Evolutionary conservation across 2,329 filamentous ascomycete species (phyloP).

Genomic region (Apiospora pterosperma): DNA sequence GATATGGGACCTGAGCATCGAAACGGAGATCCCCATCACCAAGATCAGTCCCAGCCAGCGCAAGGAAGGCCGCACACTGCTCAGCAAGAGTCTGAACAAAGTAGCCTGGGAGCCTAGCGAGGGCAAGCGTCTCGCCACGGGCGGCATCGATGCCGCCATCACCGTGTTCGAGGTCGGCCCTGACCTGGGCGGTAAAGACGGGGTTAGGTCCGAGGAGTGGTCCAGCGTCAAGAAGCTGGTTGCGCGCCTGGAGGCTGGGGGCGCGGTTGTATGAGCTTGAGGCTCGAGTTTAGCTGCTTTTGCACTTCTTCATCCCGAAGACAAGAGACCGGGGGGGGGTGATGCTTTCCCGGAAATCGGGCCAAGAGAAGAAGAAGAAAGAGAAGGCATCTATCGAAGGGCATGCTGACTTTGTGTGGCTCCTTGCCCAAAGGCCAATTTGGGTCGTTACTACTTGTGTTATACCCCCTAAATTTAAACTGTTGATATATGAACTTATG

Average conservation of each 20-base stretch:
- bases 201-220: conserved; percentile 86
- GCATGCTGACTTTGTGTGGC: not conserved
- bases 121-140: conserved; percentile 81
- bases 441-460: conserved; percentile 2
- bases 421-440: not conserved
- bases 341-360: not conserved
- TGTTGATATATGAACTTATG: not conserved
- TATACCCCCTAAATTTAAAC: conserved; percentile 3
- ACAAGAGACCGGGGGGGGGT: not conserved
- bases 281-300: conserved; percentile 4
- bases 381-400: not conserved
- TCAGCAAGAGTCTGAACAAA: conserved; percentile 88
- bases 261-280: conserved; percentile 37
- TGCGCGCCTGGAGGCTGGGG: conserved; percentile 65
- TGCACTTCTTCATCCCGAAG: not conserved
- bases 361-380: not conserved
- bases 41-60: conserved; percentile 67
- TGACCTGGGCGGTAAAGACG: conserved; percentile 80
- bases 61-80: conserved; percentile 62
- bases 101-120: conserved; percentile 90
- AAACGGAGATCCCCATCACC: conserved; percentile 87
- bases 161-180: conserved; percentile 90
- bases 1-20: conserved; percentile 90
- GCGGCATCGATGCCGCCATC: conserved; percentile 85
- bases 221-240: conserved; percentile 87